Percentiles rank a stretch among this genome's conserved stretches.
Conservation (phyloP, 352 stramenopile species). For the Globisporangium spiculum region DNA sequence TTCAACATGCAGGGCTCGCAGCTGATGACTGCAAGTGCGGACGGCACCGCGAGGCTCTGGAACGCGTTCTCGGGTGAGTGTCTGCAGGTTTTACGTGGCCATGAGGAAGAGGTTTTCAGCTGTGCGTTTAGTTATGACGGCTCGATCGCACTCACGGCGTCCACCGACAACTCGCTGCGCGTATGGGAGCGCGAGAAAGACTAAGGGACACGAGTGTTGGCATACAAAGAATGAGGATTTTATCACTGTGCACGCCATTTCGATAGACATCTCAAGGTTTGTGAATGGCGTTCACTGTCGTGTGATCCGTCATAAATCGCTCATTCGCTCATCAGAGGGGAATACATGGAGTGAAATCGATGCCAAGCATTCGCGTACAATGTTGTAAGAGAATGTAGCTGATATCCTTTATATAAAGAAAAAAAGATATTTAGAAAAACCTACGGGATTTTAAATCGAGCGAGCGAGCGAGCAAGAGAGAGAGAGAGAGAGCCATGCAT, state of each 20-base stretch:
- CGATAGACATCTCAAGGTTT: not conserved
- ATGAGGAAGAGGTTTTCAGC: conserved; percentile 66
- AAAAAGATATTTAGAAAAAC: conserved; percentile 9
- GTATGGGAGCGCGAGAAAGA: conserved; percentile 37
- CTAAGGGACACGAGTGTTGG: not conserved
- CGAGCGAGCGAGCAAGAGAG: not conserved
- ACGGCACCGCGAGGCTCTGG: conserved; percentile 64
- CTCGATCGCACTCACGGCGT: conserved; percentile 36
- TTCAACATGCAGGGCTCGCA: conserved; percentile 73
- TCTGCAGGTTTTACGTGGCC: conserved; percentile 49
- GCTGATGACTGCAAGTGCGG: conserved; percentile 50
- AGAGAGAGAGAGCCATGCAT: conserved; percentile 6
- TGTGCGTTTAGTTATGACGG: conserved; percentile 70
- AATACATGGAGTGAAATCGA: not conserved
- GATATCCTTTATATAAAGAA: not conserved
- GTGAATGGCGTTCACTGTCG: too few relatives aligned
- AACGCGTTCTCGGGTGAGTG: conserved; percentile 68
- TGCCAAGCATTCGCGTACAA: not conserved
- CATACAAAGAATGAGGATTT: not conserved
- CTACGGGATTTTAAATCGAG: conserved; percentile 6
- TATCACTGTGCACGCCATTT: not conserved
- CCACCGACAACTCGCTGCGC: conserved; percentile 69
- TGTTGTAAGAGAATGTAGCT: not conserved
- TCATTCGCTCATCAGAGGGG: not conserved
- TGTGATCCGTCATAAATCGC: not conserved